phyloP scores from a whole-genome alignment of 2,329 filamentous ascomycete species.

The Clonostachys rhizophaga region DNA sequence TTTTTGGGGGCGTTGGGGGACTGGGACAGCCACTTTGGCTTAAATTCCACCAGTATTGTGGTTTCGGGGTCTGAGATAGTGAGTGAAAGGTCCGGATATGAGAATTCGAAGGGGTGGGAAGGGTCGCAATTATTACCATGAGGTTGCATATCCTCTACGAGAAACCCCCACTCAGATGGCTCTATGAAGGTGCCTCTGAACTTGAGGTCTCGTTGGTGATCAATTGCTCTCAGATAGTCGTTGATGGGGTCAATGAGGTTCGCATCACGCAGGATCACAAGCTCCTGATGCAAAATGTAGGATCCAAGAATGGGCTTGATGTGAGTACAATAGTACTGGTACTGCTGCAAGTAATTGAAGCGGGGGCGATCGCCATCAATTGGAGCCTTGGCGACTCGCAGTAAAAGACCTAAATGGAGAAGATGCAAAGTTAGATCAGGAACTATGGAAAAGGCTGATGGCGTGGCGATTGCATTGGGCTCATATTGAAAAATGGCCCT shows the following conservation, averaged over 20 bases:
- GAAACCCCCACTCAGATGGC: constrained; percentile 58
- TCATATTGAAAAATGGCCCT: too few species aligned
- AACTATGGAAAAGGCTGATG: background rate
- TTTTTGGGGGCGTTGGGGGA: constrained; percentile 64
- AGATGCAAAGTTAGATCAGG: background rate
- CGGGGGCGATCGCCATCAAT: constrained; percentile 17
- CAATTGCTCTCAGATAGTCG: constrained; percentile 41
- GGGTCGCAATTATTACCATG: constrained; percentile 12
- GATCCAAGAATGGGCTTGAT: constrained; percentile 25
- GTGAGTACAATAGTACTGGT: constrained; percentile 24
- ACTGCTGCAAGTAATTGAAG: constrained; percentile 30
- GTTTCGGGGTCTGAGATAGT: constrained; percentile 13
- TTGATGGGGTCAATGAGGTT: constrained; percentile 42
- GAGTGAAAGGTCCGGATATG: background rate
- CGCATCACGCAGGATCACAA: constrained; percentile 27
- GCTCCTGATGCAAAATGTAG: constrained; percentile 27
- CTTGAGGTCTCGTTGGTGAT: constrained; percentile 35
- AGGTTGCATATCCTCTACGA: constrained; percentile 68
- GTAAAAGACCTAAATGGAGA: constrained; percentile 19
- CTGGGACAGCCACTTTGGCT: constrained; percentile 79
- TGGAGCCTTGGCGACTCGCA: constrained; percentile 32
- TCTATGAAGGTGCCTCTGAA: constrained; percentile 45
- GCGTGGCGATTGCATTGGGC: too few species aligned
- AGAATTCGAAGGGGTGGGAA: background rate
- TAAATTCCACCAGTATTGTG: constrained; percentile 63